Evolutionary conservation across 2,329 filamentous ascomycete genomes (phyloP).

Genomic region (Ceratocystis papillata): DNA sequence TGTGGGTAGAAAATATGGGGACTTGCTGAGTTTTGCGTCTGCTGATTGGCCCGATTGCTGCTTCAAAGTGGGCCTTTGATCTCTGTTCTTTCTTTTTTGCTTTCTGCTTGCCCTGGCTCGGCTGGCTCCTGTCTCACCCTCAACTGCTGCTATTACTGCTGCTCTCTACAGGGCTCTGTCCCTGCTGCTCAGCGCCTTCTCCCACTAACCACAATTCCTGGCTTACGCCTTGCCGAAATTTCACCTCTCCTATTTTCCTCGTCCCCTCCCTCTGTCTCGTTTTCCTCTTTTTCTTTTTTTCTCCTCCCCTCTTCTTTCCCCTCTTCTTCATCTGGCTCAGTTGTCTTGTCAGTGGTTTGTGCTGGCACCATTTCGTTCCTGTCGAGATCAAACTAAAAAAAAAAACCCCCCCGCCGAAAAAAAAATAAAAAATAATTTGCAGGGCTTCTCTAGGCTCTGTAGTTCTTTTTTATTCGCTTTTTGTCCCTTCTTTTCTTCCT

Average conservation of each 20-base stretch:
- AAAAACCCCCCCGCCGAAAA: conserved; percentile 13
- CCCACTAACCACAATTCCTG: conserved; percentile 7
- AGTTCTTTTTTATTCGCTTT: conserved; percentile 19
- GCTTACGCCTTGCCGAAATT: conserved; percentile 14
- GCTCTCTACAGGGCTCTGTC: conserved; percentile 2
- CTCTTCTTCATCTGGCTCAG: conserved; percentile 23
- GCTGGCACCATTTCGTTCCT: conserved; percentile 25
- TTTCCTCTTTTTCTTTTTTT: background rate
- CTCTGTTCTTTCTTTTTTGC: background rate
- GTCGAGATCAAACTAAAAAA: conserved; percentile 21
- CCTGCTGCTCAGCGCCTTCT: background rate
- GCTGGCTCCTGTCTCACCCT: background rate
- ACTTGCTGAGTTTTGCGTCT: background rate
- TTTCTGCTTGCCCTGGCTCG: background rate
- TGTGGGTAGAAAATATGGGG: conserved; percentile 9
- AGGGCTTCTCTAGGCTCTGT: conserved; percentile 21
- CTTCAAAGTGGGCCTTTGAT: background rate
- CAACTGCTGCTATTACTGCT: conserved; percentile 12
- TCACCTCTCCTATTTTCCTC: conserved; percentile 24
- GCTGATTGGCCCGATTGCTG: background rate
- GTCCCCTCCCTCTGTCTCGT: background rate
- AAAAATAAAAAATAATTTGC: conserved; percentile 22
- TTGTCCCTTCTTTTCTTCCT: conserved; percentile 8
- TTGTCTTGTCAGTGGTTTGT: conserved; percentile 25
- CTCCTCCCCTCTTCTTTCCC: conserved; percentile 16